Conservation (phyloP, 108 stramenopile genomes). For the Discostella pseudostelligera region DNA sequence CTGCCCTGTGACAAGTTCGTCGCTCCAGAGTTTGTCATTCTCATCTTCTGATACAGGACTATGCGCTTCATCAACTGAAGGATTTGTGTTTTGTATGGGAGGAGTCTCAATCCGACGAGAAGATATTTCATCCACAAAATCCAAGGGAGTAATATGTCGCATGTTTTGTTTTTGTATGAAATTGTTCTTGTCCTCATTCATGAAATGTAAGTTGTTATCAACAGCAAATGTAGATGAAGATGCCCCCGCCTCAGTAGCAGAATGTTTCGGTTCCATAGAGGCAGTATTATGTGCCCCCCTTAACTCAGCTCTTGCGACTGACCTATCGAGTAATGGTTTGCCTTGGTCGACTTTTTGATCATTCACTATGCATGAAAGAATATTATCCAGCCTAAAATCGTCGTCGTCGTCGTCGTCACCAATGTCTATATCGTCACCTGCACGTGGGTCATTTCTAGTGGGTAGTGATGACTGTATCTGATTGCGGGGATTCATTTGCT, state of each 20-base stretch:
- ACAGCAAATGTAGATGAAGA: neutral
- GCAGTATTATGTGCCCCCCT: neutral
- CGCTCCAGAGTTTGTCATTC: slow-evolving; percentile 19
- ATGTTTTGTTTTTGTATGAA: neutral
- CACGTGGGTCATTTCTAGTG: slow-evolving; percentile 8
- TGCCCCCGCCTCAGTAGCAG: neutral
- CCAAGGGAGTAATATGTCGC: neutral
- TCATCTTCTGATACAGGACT: slow-evolving; percentile 11
- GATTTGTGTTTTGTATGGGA: slow-evolving; percentile 5
- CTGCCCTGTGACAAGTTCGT: slow-evolving; percentile 19
- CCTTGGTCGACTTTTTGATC: neutral
- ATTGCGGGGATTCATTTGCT: slow-evolving; percentile 19
- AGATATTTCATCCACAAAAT: neutral
- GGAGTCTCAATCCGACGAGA: neutral
- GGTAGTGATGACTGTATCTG: neutral
- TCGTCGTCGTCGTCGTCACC: slow-evolving; percentile 16
- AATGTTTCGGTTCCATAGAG: neutral
- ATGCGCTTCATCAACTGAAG: neutral
- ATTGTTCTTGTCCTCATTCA: neutral
- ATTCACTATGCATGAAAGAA: slow-evolving; percentile 23
- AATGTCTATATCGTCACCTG: neutral
- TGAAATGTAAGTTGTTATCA: neutral
- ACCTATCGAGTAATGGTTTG: neutral
- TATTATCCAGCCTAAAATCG: slow-evolving; percentile 21
- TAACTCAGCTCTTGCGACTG: neutral